Evolutionary conservation across 768 basidiomycete species (phyloP), one percentile per base, ranked within the genome.

Genomic region (Ramaria rubella): DNA sequence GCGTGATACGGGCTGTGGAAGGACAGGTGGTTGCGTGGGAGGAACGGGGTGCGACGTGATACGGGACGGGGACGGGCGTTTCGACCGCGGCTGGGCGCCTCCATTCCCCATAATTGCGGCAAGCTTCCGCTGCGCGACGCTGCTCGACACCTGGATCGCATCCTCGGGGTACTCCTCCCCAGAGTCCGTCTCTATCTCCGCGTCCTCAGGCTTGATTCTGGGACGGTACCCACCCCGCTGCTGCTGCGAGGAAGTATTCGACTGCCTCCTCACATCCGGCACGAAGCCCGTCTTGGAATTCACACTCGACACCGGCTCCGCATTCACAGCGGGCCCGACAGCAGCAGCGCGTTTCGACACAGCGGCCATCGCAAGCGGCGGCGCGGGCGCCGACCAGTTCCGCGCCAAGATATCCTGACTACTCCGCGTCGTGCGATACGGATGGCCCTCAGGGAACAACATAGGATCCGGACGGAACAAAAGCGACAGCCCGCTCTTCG

Each of bases 401-500:
- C 54, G 57, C 42, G 63, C 63, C 57, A 67, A 70, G 49, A 85
- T 73, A 61, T 82, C 78, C 19, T 79, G 76, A 17, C 71, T 70
- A 7, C 77, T 75, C 55, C 74, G 77, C 17, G 73, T 80, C 15
- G 73, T 68, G 58, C 80, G 74, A 68, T 82, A 85, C 2, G 83
- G 80, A 66, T 84, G 85, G 38, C 72, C 76, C 1, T 69, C 67
- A 5, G 85, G 83, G 63, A 87, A 78, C 29, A 81, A 71, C 12
- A 72, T 64, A 19, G 84, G 83, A 63, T 85, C 79, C 0, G 88
- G 89, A 60, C 90, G 84, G 75, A 91, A 75, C 42, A 91, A 69
- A 67, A 81, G 81, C 26, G 80, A 80, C 42, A 87, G 68, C 3
- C 87, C 88, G 8, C 78, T 79, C 46, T 72, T 69, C 9, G 77